Base-by-base conservation (phyloP, 1,139 yeast species). In the Yamadazyma conglobata region DNA sequence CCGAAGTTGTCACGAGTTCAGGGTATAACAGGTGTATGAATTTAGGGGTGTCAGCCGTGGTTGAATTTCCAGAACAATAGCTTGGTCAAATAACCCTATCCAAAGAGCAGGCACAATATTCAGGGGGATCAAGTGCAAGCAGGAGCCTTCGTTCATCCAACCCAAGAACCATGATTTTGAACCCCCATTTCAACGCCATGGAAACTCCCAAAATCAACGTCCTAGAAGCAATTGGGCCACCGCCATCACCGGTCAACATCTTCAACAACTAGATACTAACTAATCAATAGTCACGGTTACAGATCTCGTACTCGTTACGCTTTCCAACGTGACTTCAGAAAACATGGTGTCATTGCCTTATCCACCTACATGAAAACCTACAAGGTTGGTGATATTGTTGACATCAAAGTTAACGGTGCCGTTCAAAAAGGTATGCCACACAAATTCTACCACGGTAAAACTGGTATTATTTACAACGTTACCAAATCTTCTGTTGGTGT, bases 241-340 rank as follows among this genome's bases (percentile, higher is more conserved):
- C n/a, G n/a, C n/a, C n/a, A n/a, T n/a, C n/a, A n/a, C n/a, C n/a
- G n/a, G n/a, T n/a, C n/a, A n/a, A n/a, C n/a, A n/a, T n/a, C n/a
- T n/a, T n/a, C n/a, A n/a, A n/a, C n/a, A n/a, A 23, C 15, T 9
- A 14, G 10, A 19, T 34, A 37, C 37, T 34, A 34, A 36, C 35
- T 7, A 29, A 3, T 19, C 13, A 14, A 14, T 28, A 38, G 45
- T 37, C 96, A 87, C 79, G 98, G 98, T 83, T 88, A 86, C 83
- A 88, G 97, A 89, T 87, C 96, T 63, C 94, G 97, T 80, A 91
- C 97, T 77, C 95, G 98, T 78, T 91, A 91, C 91, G 93, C 94
- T 77, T 91, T 91, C 93, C 87, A 88, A 75, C 93, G 97, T 77
- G 97, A 89, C 82, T 89, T 83, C 87, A 87, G 85, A 81, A 88